A percentile compares a stretch with the other conserved stretches of the same genome.
These are phyloP conservation scores for Leptodermis oblonga DNA, from an alignment of 257 asterid species.

Conservation along the genomic window DNA sequence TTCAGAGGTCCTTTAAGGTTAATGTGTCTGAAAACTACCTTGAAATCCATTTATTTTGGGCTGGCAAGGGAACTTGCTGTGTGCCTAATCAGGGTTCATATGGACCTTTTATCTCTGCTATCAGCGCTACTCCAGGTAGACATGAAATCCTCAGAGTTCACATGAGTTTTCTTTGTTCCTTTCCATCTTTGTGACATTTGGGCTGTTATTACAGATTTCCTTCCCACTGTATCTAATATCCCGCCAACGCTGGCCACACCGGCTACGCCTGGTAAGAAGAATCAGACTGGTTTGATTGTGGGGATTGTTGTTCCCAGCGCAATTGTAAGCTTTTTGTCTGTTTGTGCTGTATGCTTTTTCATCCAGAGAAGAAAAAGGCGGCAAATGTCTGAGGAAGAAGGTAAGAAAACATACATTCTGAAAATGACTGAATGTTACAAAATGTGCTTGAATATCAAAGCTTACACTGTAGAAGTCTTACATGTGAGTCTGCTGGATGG, in stretches of 20 bases:
- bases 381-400: slow-evolving; percentile 1
- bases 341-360: slow-evolving; percentile 30
- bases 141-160: slow-evolving; percentile 4
- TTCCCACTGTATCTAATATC: slow-evolving; percentile 44
- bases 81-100: slow-evolving; percentile 60
- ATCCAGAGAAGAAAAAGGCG: slow-evolving; percentile 21
- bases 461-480: no score
- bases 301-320: slow-evolving; percentile 53
- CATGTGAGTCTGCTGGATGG: no score
- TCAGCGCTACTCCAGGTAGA: slow-evolving; percentile 70
- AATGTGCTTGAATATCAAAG: no score
- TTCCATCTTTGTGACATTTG: not conserved
- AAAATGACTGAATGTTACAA: not conserved
- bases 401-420: not conserved
- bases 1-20: slow-evolving; percentile 31
- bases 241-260: no score
- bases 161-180: not conserved
- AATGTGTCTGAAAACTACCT: slow-evolving; percentile 59
- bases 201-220: slow-evolving; percentile 41
- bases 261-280: slow-evolving; percentile 24
- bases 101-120: slow-evolving; percentile 77
- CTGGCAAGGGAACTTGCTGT: slow-evolving; percentile 91
- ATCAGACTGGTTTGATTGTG: slow-evolving; percentile 47
- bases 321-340: slow-evolving; percentile 31
- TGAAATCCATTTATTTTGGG: slow-evolving; percentile 89